A percentile compares a stretch with the other conserved stretches of the same genome.
phyloP scores from a whole-genome alignment of 2,329 filamentous ascomycete species.

The Aspergillus latus region DNA sequence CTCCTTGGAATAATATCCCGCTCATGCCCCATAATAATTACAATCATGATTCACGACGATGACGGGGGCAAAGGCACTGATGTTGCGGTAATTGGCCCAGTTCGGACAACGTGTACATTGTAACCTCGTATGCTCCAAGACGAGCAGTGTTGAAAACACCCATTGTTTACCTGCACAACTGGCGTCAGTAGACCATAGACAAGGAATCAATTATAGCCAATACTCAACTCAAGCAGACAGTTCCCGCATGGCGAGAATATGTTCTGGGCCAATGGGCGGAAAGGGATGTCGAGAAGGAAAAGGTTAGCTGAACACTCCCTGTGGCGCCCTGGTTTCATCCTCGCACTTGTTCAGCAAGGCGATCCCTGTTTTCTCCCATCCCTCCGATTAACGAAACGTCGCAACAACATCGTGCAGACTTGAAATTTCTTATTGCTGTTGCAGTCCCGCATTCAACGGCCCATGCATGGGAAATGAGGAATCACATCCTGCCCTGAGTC shows the following conservation, averaged over 20 bases:
- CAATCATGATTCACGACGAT: background rate
- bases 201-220: slow-evolving; percentile 7
- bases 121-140: background rate
- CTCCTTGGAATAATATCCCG: slow-evolving; percentile 11
- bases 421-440: background rate
- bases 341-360: slow-evolving; percentile 2
- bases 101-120: background rate
- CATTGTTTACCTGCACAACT: background rate
- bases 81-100: background rate
- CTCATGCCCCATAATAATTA: slow-evolving; percentile 6
- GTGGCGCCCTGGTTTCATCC: slow-evolving; percentile 12
- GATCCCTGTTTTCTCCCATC: slow-evolving; percentile 2
- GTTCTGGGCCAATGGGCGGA: slow-evolving; percentile 12
- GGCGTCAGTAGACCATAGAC: background rate
- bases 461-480: slow-evolving; percentile 3
- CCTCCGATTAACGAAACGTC: background rate
- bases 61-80: background rate
- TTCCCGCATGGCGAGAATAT: background rate
- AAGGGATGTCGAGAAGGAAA: slow-evolving; percentile 15
- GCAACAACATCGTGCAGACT: slow-evolving; percentile 11
- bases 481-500: slow-evolving; percentile 1
- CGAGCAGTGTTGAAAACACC: background rate
- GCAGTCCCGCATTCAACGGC: background rate
- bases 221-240: background rate
- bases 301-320: slow-evolving; percentile 17